These are phyloP conservation scores for Xylariales sp. DNA, from an alignment of 2,329 filamentous ascomycete species.

Conservation along the genomic window DNA sequence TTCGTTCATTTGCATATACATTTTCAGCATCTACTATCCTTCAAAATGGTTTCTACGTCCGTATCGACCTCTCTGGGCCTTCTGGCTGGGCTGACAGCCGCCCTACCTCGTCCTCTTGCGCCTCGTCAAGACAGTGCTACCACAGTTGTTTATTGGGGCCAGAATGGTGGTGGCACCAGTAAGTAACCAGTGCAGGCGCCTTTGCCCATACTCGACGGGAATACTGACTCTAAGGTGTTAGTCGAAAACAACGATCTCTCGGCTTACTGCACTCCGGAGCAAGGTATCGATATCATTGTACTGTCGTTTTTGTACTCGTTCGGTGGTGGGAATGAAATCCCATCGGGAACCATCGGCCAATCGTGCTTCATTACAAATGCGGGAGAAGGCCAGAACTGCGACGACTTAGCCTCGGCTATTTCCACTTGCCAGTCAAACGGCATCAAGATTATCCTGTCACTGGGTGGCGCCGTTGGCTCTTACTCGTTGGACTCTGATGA, in stretches of 20 bases:
- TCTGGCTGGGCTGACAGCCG: constrained; percentile 38
- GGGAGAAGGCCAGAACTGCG: constrained; percentile 53
- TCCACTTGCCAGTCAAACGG: constrained; percentile 53
- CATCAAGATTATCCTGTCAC: constrained; percentile 59
- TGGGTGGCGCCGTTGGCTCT: constrained; percentile 56
- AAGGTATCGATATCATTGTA: constrained; percentile 58
- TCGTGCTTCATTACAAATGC: constrained; percentile 52
- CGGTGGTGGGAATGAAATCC: constrained; percentile 52
- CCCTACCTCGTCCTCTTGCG: constrained; percentile 37
- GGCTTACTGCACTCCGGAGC: constrained; percentile 52
- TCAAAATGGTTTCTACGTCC: constrained; percentile 41
- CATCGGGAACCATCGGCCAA: constrained; percentile 55
- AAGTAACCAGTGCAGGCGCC: constrained; percentile 9
- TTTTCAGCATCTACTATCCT: constrained; percentile 31
- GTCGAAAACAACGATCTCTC: constrained; percentile 53
- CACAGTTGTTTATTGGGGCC: constrained; percentile 52
- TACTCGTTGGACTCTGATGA: constrained; percentile 51
- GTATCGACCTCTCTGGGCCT: constrained; percentile 39
- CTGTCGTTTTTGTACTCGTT: constrained; percentile 57
- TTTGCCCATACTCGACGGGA: neutral
- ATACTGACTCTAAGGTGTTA: constrained; percentile 17
- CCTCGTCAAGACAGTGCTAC: constrained; percentile 43
- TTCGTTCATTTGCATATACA: constrained; percentile 39
- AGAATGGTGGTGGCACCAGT: constrained; percentile 48
- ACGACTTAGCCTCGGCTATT: constrained; percentile 55